Conservation (phyloP, 352 stramenopile genomes). For the Phytophthora sansomeana region DNA sequence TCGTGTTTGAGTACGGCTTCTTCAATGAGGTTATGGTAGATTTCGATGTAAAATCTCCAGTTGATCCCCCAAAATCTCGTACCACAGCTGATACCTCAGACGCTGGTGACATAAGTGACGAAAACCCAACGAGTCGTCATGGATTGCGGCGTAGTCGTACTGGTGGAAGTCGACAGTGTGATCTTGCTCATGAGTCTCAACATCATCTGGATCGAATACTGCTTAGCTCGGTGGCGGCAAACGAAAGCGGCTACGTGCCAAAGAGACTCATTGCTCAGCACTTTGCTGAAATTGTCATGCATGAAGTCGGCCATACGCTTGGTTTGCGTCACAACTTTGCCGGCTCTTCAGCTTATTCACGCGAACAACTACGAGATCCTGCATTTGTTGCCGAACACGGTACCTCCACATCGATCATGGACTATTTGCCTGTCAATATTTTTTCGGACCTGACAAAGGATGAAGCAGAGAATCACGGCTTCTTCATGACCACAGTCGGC, state of each 20-base stretch:
- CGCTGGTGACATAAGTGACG: neutral
- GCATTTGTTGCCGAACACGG: conserved; percentile 59
- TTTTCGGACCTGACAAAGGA: conserved; percentile 68
- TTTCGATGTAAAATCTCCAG: conserved; percentile 57
- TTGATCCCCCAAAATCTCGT: conserved; percentile 32
- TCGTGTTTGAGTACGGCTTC: conserved; percentile 89
- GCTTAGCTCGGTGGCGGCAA: conserved; percentile 22
- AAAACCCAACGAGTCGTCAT: conserved; percentile 1
- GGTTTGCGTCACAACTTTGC: conserved; percentile 90
- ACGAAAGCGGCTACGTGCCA: conserved; percentile 45
- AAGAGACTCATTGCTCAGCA: conserved; percentile 69
- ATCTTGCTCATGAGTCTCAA: conserved; percentile 44
- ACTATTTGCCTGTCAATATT: conserved; percentile 88
- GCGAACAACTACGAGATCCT: conserved; percentile 63
- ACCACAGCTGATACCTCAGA: conserved; percentile 9
- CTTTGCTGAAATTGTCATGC: conserved; percentile 85
- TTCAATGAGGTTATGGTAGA: conserved; percentile 71
- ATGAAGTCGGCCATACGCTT: conserved; percentile 91
- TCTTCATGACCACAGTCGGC: conserved; percentile 77
- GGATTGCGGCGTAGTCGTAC: conserved; percentile 5
- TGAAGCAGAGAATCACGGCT: conserved; percentile 52
- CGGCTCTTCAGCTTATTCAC: conserved; percentile 58
- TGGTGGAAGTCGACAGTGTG: conserved; percentile 46
- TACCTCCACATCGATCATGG: conserved; percentile 82
- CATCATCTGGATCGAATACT: conserved; percentile 59